Evolutionary conservation across 306 rosid genomes (phyloP).

Genomic region (Vigna angularis): DNA sequence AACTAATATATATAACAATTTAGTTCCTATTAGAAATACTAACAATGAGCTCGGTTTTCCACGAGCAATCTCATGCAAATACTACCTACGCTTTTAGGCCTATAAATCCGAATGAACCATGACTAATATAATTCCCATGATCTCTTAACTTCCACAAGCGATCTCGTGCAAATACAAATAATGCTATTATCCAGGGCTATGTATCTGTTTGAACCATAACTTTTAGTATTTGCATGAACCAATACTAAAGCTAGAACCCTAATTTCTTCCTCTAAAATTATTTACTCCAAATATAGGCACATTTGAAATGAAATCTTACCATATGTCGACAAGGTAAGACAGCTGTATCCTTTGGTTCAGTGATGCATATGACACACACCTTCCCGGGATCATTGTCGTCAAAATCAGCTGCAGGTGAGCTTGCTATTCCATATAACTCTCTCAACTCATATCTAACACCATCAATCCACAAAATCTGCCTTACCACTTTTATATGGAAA

Average conservation of each 20-base stretch:
- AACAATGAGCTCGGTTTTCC: slow-evolving; percentile 20
- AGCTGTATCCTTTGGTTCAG: slow-evolving; percentile 89
- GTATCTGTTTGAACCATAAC: background rate
- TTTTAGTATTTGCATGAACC: background rate
- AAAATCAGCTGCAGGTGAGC: slow-evolving; percentile 63
- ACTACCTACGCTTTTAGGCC: slow-evolving; percentile 28
- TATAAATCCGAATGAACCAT: background rate
- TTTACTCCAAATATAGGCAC: background rate
- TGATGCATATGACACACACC: slow-evolving; percentile 95
- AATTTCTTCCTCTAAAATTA: slow-evolving; percentile 16
- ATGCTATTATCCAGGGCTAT: slow-evolving; percentile 31
- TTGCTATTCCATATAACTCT: slow-evolving; percentile 82
- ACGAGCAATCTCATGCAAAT: slow-evolving; percentile 32
- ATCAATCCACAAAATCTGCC: slow-evolving; percentile 86
- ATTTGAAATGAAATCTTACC: slow-evolving; percentile 60
- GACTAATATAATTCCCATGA: background rate
- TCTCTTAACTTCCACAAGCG: slow-evolving; percentile 3
- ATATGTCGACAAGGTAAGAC: slow-evolving; percentile 91
- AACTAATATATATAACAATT: no score
- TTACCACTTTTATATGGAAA: slow-evolving; percentile 77
- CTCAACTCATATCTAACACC: slow-evolving; percentile 80
- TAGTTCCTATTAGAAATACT: background rate
- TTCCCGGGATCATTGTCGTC: slow-evolving; percentile 70
- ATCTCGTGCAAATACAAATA: slow-evolving; percentile 23
- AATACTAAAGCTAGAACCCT: slow-evolving; percentile 8